A percentile compares a stretch with the other conserved stretches of the same genome.
Conservation (phyloP, 1,139 yeast genomes). For the Kurtzmaniella quercitrusa region DNA sequence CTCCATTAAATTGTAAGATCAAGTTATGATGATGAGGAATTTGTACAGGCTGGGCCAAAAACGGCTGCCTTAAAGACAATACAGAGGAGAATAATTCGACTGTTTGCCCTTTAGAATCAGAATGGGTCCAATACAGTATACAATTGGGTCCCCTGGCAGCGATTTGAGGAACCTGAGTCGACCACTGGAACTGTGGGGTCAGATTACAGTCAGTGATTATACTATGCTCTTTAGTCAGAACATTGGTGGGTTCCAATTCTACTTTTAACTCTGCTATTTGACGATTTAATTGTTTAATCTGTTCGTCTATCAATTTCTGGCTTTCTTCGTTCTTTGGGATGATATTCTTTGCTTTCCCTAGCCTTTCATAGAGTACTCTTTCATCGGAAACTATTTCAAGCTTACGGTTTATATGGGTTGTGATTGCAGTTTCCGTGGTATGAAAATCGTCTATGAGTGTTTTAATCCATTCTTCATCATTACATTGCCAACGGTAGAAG, state of each 20-base stretch:
- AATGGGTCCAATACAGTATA: slow-evolving; percentile 14
- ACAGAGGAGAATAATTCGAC: slow-evolving; percentile 60
- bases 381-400: slow-evolving; percentile 21
- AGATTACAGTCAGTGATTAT: no score
- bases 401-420: slow-evolving; percentile 21
- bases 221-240: no score
- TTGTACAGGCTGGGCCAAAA: slow-evolving; percentile 61
- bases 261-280: slow-evolving; percentile 4
- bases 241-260: neutral
- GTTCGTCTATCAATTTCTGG: slow-evolving; percentile 10
- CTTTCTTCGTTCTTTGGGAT: slow-evolving; percentile 18
- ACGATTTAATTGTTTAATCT: slow-evolving; percentile 13
- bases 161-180: slow-evolving; percentile 37
- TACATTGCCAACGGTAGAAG: slow-evolving; percentile 18
- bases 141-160: slow-evolving; percentile 56
- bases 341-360: slow-evolving; percentile 25
- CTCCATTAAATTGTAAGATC: slow-evolving; percentile 79
- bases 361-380: slow-evolving; percentile 18
- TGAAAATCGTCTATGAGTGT: slow-evolving; percentile 16
- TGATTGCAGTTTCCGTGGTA: slow-evolving; percentile 12
- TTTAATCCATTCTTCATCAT: slow-evolving; percentile 12
- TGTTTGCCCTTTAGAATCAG: slow-evolving; percentile 9
- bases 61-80: slow-evolving; percentile 73
- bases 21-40: slow-evolving; percentile 13
- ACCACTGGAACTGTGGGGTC: slow-evolving; percentile 11